Evolutionary conservation across 805 yeast genomes (phyloP).

Genomic region (Candida parachauliodes): DNA sequence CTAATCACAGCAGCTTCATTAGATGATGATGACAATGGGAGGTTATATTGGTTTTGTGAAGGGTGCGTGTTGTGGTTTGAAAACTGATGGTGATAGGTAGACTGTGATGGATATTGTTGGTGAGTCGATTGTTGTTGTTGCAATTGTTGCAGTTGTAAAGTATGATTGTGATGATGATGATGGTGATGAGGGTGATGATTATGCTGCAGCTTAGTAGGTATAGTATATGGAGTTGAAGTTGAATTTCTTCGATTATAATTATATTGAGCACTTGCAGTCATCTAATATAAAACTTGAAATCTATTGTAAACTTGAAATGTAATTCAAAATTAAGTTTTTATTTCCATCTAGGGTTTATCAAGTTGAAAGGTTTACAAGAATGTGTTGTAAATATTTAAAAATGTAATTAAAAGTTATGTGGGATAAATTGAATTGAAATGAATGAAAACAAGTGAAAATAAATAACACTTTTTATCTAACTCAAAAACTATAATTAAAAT

Average conservation of each 20-base stretch:
- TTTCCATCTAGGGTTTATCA: slow-evolving; percentile 1
- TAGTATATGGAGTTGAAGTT: slow-evolving; percentile 24
- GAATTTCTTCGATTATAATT: slow-evolving; percentile 29
- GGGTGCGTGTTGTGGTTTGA: no score
- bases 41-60: no score
- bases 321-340: no score
- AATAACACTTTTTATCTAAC: no score
- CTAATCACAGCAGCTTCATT: slow-evolving; percentile 4
- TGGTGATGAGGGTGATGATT: slow-evolving; percentile 10
- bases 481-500: no score
- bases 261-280: slow-evolving; percentile 18
- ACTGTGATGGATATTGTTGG: slow-evolving; percentile 19
- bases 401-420: no score
- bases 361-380: no score
- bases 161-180: no score
- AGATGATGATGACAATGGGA: slow-evolving; percentile 10
- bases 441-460: background rate
- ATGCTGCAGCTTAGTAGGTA: slow-evolving; percentile 24
- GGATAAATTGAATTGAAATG: background rate
- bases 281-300: no score
- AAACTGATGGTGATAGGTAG: no score
- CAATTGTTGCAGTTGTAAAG: background rate
- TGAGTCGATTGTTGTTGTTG: slow-evolving; percentile 1
- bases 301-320: no score
- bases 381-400: no score